Percentiles rank a stretch among this genome's conserved stretches.
Evolutionary conservation across 1,284 basidiomycete species (phyloP).

Genomic region (Cutaneotrichosporon mucoides): DNA sequence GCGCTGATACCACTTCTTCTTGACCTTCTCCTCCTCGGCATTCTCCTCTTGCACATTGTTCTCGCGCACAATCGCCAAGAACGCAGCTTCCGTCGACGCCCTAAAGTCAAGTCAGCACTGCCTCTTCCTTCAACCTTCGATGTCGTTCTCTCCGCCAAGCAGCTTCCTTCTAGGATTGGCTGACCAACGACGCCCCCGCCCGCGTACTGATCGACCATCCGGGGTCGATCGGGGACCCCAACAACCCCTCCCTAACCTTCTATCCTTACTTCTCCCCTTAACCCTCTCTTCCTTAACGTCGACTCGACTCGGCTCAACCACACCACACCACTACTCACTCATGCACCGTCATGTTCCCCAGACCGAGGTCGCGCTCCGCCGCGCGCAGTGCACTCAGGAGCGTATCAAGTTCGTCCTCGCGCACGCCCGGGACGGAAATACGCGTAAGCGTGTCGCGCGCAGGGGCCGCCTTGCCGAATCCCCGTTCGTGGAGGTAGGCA

Average conservation of each 20-base stretch:
- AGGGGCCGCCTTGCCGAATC: conserved; percentile 53
- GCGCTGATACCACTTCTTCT: conserved; percentile 1
- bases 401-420: conserved; percentile 24
- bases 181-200: too few species aligned
- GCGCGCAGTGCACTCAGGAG: conserved; percentile 22
- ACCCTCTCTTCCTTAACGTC: too few species aligned
- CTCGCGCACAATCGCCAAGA: conserved; percentile 33
- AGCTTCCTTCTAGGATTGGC: too few species aligned
- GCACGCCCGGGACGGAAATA: conserved; percentile 29
- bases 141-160: too few species aligned
- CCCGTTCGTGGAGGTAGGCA: conserved; percentile 59
- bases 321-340: conserved; percentile 25
- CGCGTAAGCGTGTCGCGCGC: conserved; percentile 31
- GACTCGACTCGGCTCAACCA: too few species aligned
- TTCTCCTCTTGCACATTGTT: conserved; percentile 25
- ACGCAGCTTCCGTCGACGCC: conserved; percentile 37
- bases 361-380: conserved; percentile 17
- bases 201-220: too few species aligned
- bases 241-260: too few species aligned
- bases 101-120: conserved; percentile 7
- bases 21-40: neutral
- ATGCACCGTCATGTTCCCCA: conserved; percentile 29
- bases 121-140: too few species aligned
- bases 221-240: too few species aligned
- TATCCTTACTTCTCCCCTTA: too few species aligned